Evolutionary conservation across 257 asterid genomes (phyloP), one percentile per base, ranked within the genome.

Genomic region (Solanum habrochaites): DNA sequence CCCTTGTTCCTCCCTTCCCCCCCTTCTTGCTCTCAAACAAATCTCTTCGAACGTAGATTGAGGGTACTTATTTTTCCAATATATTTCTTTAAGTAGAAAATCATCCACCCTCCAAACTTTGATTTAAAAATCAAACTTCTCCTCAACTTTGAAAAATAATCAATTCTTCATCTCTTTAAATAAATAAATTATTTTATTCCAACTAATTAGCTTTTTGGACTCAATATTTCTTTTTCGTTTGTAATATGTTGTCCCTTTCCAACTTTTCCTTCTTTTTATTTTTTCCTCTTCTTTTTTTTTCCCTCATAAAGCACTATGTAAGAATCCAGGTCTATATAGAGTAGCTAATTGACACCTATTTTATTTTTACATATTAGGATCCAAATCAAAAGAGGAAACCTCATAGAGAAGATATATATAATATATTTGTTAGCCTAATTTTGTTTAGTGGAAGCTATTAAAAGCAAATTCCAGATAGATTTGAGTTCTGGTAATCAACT

Each of bases 391-490:
- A 7, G 39, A 83, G 11, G 39, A 60, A 83, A 83, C 75, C 74
- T 60, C 37, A 83, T 2, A 60, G 74, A 83, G 21, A 83, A 83
- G 85, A 52, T 47, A 11, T 20, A 56, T 52, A 52, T 52, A 52
- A 56, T 11, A 40, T 58, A 21, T 58, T 11, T 83, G 75, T 60
- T 66, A 3, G 64, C 58, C 83, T 77, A 66, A 16, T 64, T 29
- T 77, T 27, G 6, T 80, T 58, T 40, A 84, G 86, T 84, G 86
- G 86, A 84, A 70, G 43, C 43, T 80, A 16, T 80, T 80, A 5
- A 84, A 56, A 42, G 86, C 86, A 84, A 82, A 84, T 39, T 84
- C 80, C 86, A 84, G 86, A 84, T 42, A 84, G 80, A 84, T 84
- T 42, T 62, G 74, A 25, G 74, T 64, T 39, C 73, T 83, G 27